These are phyloP conservation scores for Clonostachys rhizophaga DNA, from an alignment of 2,329 filamentous ascomycete species.

Conservation along the genomic window DNA sequence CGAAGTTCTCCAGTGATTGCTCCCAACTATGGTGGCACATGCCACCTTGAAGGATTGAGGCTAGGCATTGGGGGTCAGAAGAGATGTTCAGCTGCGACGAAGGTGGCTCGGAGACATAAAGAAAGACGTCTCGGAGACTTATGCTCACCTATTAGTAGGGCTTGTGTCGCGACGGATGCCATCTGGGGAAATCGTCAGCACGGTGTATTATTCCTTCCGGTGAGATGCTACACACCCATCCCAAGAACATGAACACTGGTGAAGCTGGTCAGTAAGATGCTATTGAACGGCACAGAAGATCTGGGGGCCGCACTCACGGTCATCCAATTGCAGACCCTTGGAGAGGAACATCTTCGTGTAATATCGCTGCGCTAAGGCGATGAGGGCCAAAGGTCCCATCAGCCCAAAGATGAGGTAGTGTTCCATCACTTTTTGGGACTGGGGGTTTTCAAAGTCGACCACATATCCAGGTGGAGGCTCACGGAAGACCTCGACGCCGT, in stretches of 20 bases:
- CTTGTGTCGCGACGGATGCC: conserved; percentile 8
- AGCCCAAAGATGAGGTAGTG: conserved; percentile 18
- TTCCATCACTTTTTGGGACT: conserved; percentile 6
- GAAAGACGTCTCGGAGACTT: no score
- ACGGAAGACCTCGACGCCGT: conserved; percentile 15
- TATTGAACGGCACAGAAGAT: neutral
- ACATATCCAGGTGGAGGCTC: conserved; percentile 16
- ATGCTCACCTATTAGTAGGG: conserved; percentile 6
- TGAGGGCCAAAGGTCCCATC: conserved; percentile 12
- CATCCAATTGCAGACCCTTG: conserved; percentile 13
- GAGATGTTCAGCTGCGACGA: no score
- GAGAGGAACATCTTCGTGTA: conserved; percentile 21
- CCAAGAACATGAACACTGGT: conserved; percentile 15
- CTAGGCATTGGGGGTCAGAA: neutral
- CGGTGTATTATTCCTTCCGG: no score
- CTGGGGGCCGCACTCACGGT: conserved; percentile 7
- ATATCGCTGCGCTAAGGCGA: conserved; percentile 16
- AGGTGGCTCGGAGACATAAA: no score
- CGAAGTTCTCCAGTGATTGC: conserved; percentile 10
- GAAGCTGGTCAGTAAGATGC: neutral
- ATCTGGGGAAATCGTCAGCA: neutral
- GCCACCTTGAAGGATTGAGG: conserved; percentile 7
- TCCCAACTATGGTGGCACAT: conserved; percentile 13
- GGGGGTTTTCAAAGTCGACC: conserved; percentile 17
- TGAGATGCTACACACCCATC: conserved; percentile 9